Evolutionary conservation across 2,329 filamentous ascomycete genomes (phyloP).

Genomic region (Beauveria scarabaeidicola): DNA sequence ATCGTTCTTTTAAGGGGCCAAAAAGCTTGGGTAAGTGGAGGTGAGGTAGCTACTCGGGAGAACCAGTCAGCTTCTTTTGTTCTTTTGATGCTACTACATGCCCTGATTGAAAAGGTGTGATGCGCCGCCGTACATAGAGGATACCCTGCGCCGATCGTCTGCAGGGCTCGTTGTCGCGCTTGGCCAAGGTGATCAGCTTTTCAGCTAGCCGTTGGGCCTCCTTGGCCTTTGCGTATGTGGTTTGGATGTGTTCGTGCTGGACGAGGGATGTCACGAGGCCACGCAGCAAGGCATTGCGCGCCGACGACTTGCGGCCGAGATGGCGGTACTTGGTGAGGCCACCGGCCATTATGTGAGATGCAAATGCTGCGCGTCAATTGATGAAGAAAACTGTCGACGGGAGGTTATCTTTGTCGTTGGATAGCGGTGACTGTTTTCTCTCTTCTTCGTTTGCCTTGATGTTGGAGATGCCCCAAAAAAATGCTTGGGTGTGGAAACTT

Average conservation of each 20-base stretch:
- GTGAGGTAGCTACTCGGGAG: slow-evolving; percentile 46
- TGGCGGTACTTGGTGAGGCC: slow-evolving; percentile 82
- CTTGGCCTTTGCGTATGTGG: slow-evolving; percentile 94
- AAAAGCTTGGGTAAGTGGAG: slow-evolving; percentile 79
- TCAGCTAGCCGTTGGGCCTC: slow-evolving; percentile 91
- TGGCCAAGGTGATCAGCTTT: slow-evolving; percentile 87
- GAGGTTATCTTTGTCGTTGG: not conserved
- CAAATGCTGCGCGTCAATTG: not conserved
- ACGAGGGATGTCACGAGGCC: slow-evolving; percentile 95
- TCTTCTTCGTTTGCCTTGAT: not conserved
- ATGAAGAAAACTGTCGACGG: not conserved
- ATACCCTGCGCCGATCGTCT: slow-evolving; percentile 67
- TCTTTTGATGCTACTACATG: no score
- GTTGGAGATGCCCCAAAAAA: not conserved
- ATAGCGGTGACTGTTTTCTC: not conserved
- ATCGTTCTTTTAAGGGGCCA: slow-evolving; percentile 70
- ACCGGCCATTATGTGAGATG: slow-evolving; percentile 60
- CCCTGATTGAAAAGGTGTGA: not conserved
- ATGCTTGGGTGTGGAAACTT: slow-evolving; percentile 25
- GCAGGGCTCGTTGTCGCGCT: slow-evolving; percentile 81
- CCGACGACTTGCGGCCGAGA: slow-evolving; percentile 74
- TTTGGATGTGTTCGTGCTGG: slow-evolving; percentile 85
- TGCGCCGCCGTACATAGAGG: slow-evolving; percentile 62
- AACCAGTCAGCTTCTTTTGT: not conserved
- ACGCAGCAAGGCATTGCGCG: slow-evolving; percentile 84